Conservation (phyloP, 2,329 filamentous ascomycete species). For the Coleophoma eucalyptorum region DNA sequence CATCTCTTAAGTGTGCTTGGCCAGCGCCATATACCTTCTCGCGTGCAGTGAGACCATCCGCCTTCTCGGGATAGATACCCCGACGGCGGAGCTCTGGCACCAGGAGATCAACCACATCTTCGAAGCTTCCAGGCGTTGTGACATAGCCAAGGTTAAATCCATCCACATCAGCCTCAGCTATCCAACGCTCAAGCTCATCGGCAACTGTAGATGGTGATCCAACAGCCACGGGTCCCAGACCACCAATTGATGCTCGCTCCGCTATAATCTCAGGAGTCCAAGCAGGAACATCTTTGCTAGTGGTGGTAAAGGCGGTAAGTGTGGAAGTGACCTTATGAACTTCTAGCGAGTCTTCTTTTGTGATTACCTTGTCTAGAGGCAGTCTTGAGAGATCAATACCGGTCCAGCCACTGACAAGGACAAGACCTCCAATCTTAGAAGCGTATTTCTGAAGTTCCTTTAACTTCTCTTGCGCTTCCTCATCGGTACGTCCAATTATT, state of each 20-base stretch:
- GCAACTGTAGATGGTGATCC: conserved; percentile 49
- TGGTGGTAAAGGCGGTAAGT: conserved; percentile 43
- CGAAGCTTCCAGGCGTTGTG: conserved; percentile 62
- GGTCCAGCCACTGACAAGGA: conserved; percentile 71
- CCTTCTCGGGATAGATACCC: conserved; percentile 40
- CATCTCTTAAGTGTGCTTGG: conserved; percentile 49
- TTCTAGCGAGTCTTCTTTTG: conserved; percentile 48
- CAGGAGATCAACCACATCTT: conserved; percentile 62
- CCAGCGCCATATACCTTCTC: conserved; percentile 62
- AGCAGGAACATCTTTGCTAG: conserved; percentile 40
- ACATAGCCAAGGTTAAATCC: conserved; percentile 73
- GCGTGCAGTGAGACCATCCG: conserved; percentile 43
- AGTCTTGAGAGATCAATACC: conserved; percentile 59
- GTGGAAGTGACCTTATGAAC: conserved; percentile 46
- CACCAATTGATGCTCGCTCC: conserved; percentile 64
- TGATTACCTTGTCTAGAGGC: conserved; percentile 54
- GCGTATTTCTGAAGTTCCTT: conserved; percentile 58
- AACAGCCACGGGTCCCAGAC: conserved; percentile 52
- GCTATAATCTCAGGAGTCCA: conserved; percentile 72
- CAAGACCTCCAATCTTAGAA: conserved; percentile 60
- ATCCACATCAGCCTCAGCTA: conserved; percentile 66
- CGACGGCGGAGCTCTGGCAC: conserved; percentile 60
- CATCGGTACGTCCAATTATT: conserved; percentile 60
- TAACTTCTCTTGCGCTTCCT: conserved; percentile 62
- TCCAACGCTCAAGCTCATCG: conserved; percentile 64